A percentile compares a stretch with the other conserved stretches of the same genome.
Conservation (phyloP, 495 filamentous ascomycete genomes). For the Penicillium steckii region DNA sequence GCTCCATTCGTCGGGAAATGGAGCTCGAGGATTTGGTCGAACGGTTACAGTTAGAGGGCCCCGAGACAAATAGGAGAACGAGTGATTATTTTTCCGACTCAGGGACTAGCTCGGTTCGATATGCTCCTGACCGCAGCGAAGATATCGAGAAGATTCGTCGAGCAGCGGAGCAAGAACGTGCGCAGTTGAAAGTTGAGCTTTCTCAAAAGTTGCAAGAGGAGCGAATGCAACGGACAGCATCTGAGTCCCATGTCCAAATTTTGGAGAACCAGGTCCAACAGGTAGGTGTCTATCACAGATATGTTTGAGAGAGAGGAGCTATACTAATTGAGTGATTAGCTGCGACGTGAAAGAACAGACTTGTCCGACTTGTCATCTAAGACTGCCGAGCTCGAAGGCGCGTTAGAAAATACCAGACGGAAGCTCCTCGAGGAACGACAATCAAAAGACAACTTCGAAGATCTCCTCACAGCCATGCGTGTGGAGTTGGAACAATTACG, state of each 20-base stretch:
- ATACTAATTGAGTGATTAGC: constrained; percentile 23
- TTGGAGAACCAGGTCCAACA: constrained; percentile 73
- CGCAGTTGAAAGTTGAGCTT: constrained; percentile 79
- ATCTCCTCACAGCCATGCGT: constrained; percentile 79
- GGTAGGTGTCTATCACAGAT: constrained; percentile 27
- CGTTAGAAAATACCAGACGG: constrained; percentile 76
- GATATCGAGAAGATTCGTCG: constrained; percentile 82
- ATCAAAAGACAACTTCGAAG: constrained; percentile 91
- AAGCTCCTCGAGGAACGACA: constrained; percentile 82
- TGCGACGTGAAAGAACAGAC: constrained; percentile 46
- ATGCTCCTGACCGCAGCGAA: constrained; percentile 65
- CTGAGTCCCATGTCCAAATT: constrained; percentile 78
- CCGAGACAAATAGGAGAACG: constrained; percentile 64
- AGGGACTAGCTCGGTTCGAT: constrained; percentile 80
- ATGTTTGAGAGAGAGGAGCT: neutral
- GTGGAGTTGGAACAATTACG: constrained; percentile 77
- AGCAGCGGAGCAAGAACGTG: constrained; percentile 86
- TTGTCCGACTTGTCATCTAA: constrained; percentile 42
- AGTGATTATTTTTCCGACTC: constrained; percentile 99
- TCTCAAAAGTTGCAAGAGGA: constrained; percentile 84
- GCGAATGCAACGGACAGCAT: constrained; percentile 64
- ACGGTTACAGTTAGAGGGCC: constrained; percentile 72
- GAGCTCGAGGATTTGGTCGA: constrained; percentile 95
- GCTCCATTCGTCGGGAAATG: constrained; percentile 92
- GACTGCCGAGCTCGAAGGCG: constrained; percentile 69